Conservation (phyloP, 2,329 filamentous ascomycete genomes). For the Colletotrichum theobromicola region DNA sequence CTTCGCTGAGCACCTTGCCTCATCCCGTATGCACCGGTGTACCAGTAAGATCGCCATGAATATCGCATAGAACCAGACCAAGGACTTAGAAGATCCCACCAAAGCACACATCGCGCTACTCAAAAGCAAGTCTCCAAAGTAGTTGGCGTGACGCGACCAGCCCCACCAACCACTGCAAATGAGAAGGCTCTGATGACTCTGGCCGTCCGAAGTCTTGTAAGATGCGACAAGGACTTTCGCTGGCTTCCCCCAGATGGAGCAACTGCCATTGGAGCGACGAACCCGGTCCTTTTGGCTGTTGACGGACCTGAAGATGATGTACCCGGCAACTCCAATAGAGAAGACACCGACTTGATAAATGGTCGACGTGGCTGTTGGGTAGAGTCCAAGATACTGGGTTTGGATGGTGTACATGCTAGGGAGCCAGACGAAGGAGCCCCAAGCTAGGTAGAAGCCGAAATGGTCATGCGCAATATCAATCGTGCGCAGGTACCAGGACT, state of each 20-base stretch:
- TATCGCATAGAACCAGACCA: conserved; percentile 50
- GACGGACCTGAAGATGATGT: conserved; percentile 47
- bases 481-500: conserved; percentile 53
- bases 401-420: conserved; percentile 53
- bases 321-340: conserved; percentile 35
- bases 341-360: conserved; percentile 16
- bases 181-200: conserved; percentile 37
- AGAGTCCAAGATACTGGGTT: conserved; percentile 48
- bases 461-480: conserved; percentile 50
- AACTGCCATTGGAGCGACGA: conserved; percentile 42
- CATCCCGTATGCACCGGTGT: conserved; percentile 50
- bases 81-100: conserved; percentile 37
- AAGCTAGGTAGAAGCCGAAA: conserved; percentile 49
- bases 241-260: conserved; percentile 46
- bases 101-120: conserved; percentile 45
- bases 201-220: conserved; percentile 47
- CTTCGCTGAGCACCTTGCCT: conserved; percentile 47
- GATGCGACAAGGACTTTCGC: conserved; percentile 41
- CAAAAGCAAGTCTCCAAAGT: conserved; percentile 31
- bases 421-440: conserved; percentile 50
- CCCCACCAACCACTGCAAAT: conserved; percentile 29
- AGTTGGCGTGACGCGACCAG: conserved; percentile 34
- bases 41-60: conserved; percentile 49
- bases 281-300: conserved; percentile 50
- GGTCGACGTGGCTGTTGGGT: conserved; percentile 38